These are phyloP conservation scores for Eucalyptus erythrocorys DNA, from an alignment of 345 rosid genomes.

Conservation along the genomic window DNA sequence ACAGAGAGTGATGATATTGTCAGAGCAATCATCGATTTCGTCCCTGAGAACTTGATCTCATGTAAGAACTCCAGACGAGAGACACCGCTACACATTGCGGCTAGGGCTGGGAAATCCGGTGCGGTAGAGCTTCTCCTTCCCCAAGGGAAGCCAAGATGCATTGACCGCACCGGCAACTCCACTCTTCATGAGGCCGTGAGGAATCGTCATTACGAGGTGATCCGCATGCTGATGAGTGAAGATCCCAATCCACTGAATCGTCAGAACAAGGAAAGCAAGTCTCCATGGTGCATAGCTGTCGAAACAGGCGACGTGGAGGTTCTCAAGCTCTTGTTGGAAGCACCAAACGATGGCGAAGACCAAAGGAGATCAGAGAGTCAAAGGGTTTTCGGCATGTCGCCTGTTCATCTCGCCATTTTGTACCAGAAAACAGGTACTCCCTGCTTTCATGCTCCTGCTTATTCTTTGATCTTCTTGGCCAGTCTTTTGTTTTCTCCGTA, in stretches of 20 bases:
- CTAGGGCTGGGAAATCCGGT: neutral
- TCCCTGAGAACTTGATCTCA: no score
- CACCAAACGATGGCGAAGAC: no score
- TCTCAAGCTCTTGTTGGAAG: neutral
- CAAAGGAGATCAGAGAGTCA: no score
- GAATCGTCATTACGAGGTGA: neutral
- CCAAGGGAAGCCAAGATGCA: neutral
- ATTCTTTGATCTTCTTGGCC: neutral
- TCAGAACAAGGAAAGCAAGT: neutral
- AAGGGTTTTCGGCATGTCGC: no score
- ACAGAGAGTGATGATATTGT: no score
- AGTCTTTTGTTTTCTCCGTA: neutral
- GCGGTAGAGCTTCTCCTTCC: neutral
- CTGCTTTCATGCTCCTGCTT: neutral
- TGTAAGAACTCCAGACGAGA: neutral
- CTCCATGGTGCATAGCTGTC: neutral
- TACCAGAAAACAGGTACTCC: neutral
- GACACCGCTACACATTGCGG: neutral
- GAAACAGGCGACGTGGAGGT: neutral
- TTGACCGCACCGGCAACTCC: neutral
- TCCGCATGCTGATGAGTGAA: neutral
- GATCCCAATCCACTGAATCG: neutral
- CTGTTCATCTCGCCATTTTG: neutral
- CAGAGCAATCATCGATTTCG: no score
- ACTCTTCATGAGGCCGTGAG: neutral